These are phyloP conservation scores for Raphanus sativus DNA, from an alignment of 345 rosid species.

Conservation along the genomic window DNA sequence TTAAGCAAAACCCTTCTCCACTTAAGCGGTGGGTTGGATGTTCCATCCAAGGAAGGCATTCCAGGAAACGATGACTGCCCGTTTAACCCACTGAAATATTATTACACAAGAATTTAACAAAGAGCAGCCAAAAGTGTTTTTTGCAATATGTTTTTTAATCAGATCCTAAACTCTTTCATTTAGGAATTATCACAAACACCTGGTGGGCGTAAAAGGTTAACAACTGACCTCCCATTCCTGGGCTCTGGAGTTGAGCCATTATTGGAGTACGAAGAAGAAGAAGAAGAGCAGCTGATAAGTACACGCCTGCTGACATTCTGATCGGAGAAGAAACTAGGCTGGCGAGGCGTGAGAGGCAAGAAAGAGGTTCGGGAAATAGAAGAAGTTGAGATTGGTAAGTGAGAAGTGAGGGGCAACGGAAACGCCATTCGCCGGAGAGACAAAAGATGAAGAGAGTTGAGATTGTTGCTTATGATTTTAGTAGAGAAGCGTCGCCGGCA, in stretches of 20 bases:
- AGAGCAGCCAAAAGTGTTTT: no score
- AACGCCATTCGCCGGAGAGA: constrained; percentile 48
- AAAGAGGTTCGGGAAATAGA: constrained; percentile 29
- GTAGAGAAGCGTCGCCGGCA: constrained; percentile 28
- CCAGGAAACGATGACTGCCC: neutral
- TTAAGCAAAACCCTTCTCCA: constrained; percentile 96
- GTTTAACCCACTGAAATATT: constrained; percentile 23
- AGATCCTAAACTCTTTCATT: constrained; percentile 16
- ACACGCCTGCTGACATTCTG: constrained; percentile 39
- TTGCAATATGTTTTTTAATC: neutral
- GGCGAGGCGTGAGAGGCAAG: constrained; percentile 36
- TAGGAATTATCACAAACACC: constrained; percentile 50
- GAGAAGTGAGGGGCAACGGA: constrained; percentile 37
- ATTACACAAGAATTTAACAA: no score
- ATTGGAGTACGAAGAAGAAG: constrained; percentile 41
- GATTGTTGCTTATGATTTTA: neutral
- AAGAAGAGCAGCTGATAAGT: constrained; percentile 50
- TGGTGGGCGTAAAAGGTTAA: neutral
- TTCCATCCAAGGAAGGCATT: constrained; percentile 54
- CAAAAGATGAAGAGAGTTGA: neutral
- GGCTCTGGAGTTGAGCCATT: constrained; percentile 52
- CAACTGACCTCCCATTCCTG: constrained; percentile 47
- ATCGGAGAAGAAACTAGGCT: constrained; percentile 19
- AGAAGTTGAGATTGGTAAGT: constrained; percentile 35
- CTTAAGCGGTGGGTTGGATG: constrained; percentile 55